These are phyloP conservation scores for Gossypium bickii DNA, from an alignment of 345 rosid species.

Conservation along the genomic window DNA sequence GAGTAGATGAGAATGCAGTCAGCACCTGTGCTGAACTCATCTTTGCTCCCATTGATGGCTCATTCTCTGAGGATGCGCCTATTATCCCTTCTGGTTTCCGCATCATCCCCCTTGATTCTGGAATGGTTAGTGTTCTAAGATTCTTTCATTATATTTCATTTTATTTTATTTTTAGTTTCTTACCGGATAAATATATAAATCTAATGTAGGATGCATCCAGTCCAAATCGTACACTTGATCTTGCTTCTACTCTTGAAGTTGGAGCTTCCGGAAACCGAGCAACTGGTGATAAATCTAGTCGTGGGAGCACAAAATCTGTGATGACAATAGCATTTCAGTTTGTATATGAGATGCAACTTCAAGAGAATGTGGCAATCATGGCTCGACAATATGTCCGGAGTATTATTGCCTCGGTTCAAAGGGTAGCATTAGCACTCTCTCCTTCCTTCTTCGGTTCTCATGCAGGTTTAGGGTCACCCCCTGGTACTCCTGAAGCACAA, in stretches of 20 bases:
- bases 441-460: constrained; percentile 65
- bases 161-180: neutral
- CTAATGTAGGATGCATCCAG: constrained; percentile 62
- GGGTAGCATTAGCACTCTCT: constrained; percentile 92
- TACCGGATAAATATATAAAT: neutral
- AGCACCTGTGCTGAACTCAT: constrained; percentile 87
- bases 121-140: constrained; percentile 42
- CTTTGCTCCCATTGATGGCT: constrained; percentile 93
- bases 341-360: constrained; percentile 82
- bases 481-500: constrained; percentile 83
- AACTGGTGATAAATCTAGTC: constrained; percentile 53
- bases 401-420: constrained; percentile 83
- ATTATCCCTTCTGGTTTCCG: constrained; percentile 95
- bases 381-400: constrained; percentile 88
- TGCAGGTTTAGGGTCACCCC: constrained; percentile 57
- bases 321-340: constrained; percentile 96
- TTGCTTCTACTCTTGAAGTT: constrained; percentile 87
- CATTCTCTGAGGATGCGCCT: constrained; percentile 93
- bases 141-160: neutral
- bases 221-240: constrained; percentile 91
- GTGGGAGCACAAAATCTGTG: constrained; percentile 66
- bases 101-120: constrained; percentile 85
- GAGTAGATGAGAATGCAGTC: constrained; percentile 81
- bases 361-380: constrained; percentile 80
- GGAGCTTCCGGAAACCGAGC: constrained; percentile 55